Conservation (phyloP, 768 basidiomycete species). For the Hortiboletus flavorubellus region DNA sequence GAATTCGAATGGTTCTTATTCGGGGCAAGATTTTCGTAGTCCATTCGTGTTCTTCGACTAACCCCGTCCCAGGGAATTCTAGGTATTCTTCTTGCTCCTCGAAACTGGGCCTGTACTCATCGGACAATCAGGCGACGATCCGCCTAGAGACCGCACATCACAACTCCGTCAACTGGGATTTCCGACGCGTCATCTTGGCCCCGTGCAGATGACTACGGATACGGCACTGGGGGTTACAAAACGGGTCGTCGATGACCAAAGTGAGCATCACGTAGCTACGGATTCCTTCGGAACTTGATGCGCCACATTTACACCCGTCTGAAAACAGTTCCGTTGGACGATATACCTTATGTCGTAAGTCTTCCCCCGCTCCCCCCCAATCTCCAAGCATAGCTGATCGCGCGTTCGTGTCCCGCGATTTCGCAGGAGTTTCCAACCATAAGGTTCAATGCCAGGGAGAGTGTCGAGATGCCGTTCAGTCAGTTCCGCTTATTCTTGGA, state of each 20-base stretch:
- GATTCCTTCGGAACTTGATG: not conserved
- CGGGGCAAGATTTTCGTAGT: constrained; percentile 50
- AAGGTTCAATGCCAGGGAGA: constrained; percentile 78
- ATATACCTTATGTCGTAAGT: constrained; percentile 72
- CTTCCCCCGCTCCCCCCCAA: too few relatives aligned
- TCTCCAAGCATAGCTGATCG: not conserved
- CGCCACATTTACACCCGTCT: not conserved
- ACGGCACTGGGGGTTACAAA: constrained; percentile 93
- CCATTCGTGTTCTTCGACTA: not conserved
- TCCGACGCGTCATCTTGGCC: constrained; percentile 78
- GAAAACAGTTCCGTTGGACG: constrained; percentile 52
- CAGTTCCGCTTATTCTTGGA: constrained; percentile 29
- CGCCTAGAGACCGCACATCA: constrained; percentile 88
- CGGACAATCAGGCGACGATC: constrained; percentile 77
- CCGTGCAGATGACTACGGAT: constrained; percentile 98
- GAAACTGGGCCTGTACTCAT: not conserved
- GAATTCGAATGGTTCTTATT: constrained; percentile 90
- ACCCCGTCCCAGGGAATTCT: constrained; percentile 50
- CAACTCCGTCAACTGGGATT: constrained; percentile 87
- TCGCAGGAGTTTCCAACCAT: constrained; percentile 89
- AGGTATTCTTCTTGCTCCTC: constrained; percentile 32
- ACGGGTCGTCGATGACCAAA: constrained; percentile 68
- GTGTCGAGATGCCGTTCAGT: constrained; percentile 99
- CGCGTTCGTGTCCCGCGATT: not conserved
- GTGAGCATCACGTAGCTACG: constrained; percentile 34